Evolutionary conservation across 768 basidiomycete species (phyloP).

Genomic region (Mycena epipterygia): DNA sequence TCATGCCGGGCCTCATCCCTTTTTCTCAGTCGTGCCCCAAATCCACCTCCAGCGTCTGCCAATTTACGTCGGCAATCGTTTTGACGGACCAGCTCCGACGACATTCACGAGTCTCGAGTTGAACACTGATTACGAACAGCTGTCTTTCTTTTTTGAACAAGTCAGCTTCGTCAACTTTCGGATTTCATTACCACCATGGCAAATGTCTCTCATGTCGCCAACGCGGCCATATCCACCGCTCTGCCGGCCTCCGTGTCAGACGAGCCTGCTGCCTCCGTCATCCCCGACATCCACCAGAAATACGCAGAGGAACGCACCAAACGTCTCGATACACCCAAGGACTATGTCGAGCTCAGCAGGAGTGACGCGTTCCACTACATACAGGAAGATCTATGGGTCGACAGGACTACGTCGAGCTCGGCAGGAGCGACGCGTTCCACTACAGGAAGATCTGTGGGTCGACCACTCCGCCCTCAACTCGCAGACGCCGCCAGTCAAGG

Average conservation of each 20-base stretch:
- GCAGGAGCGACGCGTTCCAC: slow-evolving; percentile 20
- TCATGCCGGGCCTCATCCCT: slow-evolving; percentile 29
- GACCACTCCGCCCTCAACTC: slow-evolving; percentile 30
- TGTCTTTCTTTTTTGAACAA: too few species aligned
- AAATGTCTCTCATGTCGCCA: too few species aligned
- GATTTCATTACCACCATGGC: too few species aligned
- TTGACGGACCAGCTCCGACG: too few species aligned
- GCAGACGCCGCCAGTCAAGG: slow-evolving; percentile 4
- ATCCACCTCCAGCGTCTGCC: slow-evolving; percentile 33
- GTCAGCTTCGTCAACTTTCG: too few species aligned
- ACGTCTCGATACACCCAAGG: slow-evolving; percentile 28
- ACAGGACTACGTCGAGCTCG: slow-evolving; percentile 27
- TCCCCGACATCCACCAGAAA: slow-evolving; percentile 2
- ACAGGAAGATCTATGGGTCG: slow-evolving; percentile 21
- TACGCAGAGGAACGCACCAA: slow-evolving; percentile 35
- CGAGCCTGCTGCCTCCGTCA: too few species aligned
- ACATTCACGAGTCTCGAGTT: too few species aligned
- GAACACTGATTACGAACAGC: too few species aligned
- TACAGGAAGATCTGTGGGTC: slow-evolving; percentile 24
- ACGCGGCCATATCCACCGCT: too few species aligned
- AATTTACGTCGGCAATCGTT: too few species aligned
- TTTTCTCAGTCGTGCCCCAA: neutral
- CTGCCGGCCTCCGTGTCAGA: too few species aligned
- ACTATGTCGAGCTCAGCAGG: slow-evolving; percentile 25
- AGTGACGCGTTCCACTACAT: slow-evolving; percentile 18